A percentile compares a stretch with the other conserved stretches of the same genome.
These are phyloP conservation scores for Diatrype stigma DNA, from an alignment of 2,329 filamentous ascomycete genomes.

Conservation along the genomic window DNA sequence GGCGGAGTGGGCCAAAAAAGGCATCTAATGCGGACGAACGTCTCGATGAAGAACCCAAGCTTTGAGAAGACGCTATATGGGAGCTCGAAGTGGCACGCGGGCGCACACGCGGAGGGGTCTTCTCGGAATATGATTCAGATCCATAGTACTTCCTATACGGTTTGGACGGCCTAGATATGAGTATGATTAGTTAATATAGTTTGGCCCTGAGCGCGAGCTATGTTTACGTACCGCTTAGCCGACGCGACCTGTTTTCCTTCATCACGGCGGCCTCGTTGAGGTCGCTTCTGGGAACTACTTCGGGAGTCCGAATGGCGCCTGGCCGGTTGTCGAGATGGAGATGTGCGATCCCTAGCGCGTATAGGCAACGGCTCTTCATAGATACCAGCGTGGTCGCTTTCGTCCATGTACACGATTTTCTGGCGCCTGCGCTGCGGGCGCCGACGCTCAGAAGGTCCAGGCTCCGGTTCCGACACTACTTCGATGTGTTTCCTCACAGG, in stretches of 20 bases:
- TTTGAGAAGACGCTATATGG: slow-evolving; percentile 31
- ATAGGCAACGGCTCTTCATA: slow-evolving; percentile 10
- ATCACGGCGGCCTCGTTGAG: slow-evolving; percentile 17
- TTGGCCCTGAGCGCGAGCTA: slow-evolving; percentile 18
- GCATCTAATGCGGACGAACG: slow-evolving; percentile 29
- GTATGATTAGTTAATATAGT: neutral
- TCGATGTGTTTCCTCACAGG: slow-evolving; percentile 18
- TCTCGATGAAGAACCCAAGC: slow-evolving; percentile 32
- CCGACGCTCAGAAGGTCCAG: slow-evolving; percentile 10
- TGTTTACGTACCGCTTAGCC: slow-evolving; percentile 27
- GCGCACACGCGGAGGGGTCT: slow-evolving; percentile 25
- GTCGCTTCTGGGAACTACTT: slow-evolving; percentile 19
- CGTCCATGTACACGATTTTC: slow-evolving; percentile 10
- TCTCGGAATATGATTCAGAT: slow-evolving; percentile 29
- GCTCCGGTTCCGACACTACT: slow-evolving; percentile 14
- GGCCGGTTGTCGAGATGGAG: slow-evolving; percentile 15
- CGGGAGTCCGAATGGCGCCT: slow-evolving; percentile 22
- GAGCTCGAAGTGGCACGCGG: slow-evolving; percentile 31
- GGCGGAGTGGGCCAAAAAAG: slow-evolving; percentile 25
- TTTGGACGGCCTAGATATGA: slow-evolving; percentile 16
- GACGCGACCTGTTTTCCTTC: slow-evolving; percentile 21
- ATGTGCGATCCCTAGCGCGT: slow-evolving; percentile 7
- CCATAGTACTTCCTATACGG: slow-evolving; percentile 24
- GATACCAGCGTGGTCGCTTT: slow-evolving; percentile 8
- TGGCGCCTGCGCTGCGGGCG: slow-evolving; percentile 10